Base-by-base conservation (phyloP, 2,329 filamentous ascomycete genomes). In the Pseudocercospora crystallina region DNA sequence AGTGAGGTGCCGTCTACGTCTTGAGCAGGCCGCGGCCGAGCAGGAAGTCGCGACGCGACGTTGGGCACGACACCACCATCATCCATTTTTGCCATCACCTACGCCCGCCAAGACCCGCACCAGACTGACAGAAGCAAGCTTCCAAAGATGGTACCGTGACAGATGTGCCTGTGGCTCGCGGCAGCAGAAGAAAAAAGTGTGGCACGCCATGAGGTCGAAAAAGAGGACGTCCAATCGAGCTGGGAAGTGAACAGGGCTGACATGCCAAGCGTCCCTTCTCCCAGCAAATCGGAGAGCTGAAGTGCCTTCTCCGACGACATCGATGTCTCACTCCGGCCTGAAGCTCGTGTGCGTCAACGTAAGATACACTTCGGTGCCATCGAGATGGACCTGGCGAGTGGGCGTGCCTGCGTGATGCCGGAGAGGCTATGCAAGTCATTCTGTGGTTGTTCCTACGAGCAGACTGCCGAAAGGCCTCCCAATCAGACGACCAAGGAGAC, bases 341-440 rank as follows among this genome's bases (percentile, higher is more conserved):
- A 26, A 26, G 20, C 20, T 26, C 20, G 20, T 26, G 20, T 26
- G 20, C 20, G 20, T 26, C 20, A 26, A 26, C 20, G 20, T 26
- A 26, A 26, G 20, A 26, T 26, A 26, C 20, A 26, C 20, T 26
- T 26, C 20, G 20, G 20, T 26, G 20, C 20, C 20, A 7, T 26
- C 20, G 4, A 26, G 20, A 26, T 26, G 3, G 20, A 26, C 20
- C 20, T 26, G 20, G 20, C 41, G 30, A 34, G 34, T 35, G 17
- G 37, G 29, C 32, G 50, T 53, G 37, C 43, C 45, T 44, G 40
- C 40, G 34, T 47, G 50, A 36, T 48, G 41, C 48, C 45, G 48
- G 36, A 31, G 49, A 49, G 49, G 49, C 46, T 42, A 56, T 53
- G 53, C 53, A 56, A 46, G 53, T 56, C 49, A 56, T 53, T 49